Evolutionary conservation across 306 rosid genomes (phyloP).

Genomic region (Castanea crenata): DNA sequence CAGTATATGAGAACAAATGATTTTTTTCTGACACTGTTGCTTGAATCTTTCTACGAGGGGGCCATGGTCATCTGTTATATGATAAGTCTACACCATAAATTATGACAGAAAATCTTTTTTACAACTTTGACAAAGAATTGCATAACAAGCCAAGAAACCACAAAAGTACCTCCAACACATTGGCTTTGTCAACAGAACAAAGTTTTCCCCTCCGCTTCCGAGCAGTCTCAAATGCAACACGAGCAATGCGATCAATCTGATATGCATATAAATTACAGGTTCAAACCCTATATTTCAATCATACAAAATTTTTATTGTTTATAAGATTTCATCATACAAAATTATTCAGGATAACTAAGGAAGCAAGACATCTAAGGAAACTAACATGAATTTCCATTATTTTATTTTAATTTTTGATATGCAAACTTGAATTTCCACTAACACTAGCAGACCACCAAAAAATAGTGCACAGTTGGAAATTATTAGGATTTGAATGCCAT

Average conservation of each 20-base stretch:
- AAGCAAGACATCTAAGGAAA: not conserved
- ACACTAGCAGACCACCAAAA: not conserved
- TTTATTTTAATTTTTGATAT: too few species aligned
- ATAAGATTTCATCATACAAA: too few species aligned
- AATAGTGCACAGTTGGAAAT: not conserved
- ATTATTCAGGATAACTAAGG: slow-evolving; percentile 2
- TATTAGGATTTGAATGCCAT: not conserved
- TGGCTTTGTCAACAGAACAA: slow-evolving; percentile 95
- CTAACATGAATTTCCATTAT: not conserved
- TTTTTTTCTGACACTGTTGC: not conserved
- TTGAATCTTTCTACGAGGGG: not conserved
- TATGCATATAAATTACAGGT: slow-evolving; percentile 20
- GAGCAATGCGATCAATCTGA: slow-evolving; percentile 90
- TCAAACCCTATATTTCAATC: slow-evolving; percentile 1
- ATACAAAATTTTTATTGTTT: not conserved
- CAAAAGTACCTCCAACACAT: slow-evolving; percentile 81
- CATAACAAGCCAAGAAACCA: slow-evolving; percentile 7
- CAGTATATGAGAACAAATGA: not conserved
- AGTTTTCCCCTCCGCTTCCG: slow-evolving; percentile 69
- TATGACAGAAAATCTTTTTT: not conserved
- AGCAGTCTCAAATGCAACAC: slow-evolving; percentile 85
- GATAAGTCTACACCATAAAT: not conserved
- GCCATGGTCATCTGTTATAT: not conserved
- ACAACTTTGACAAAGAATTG: not conserved
- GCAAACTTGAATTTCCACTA: not conserved